Evolutionary conservation across 73 alveolate species (phyloP), one percentile per base, ranked within the genome.

Genomic region (Uronychia binucleata): DNA sequence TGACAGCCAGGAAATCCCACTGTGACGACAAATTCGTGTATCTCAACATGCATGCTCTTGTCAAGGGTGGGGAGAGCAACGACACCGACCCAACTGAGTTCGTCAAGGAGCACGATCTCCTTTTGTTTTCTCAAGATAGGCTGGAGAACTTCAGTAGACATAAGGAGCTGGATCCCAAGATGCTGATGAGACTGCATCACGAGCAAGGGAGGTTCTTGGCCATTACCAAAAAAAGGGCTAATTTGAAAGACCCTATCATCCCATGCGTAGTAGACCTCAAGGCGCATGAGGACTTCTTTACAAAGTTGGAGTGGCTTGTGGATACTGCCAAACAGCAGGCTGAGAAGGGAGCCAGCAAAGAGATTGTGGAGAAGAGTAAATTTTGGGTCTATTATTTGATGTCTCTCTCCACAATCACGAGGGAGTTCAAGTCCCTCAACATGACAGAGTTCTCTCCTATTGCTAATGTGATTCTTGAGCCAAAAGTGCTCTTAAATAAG

Each of bases 341-440:
- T n/a, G n/a, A n/a, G n/a, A 5, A 46, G 19, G 67, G 67, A 19
- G 19, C 5, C n/a, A 19, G 19, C 19, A 46, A 11, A 19, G 67
- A 46, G 19, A 19, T 46, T 11, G 67, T 46, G 19, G 67, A 46
- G 67, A 5, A 46, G 19, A 46, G 67, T 19, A 46, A 46, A 46
- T 57, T 79, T 30, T 79, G 0, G 59, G 28, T 67, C 1, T 79
- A 79, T 28, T 79, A 26, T 26, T 1, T 79, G 78, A 46, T 34
- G 30, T 33, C 85, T 35, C 81, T 89, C 1, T 84, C 91, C 1
- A 89, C 95, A 0, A 59, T 85, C 0, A 57, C 81, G 0, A 83
- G 91, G 57, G 95, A 89, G 46, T 89, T 77, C 80, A 77, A 82
- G 60, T 81, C 92, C 8, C 83, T 89, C 0, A 76, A 89, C 30